Percentiles rank a stretch among this genome's conserved stretches.
phyloP scores from a whole-genome alignment of 1,284 basidiomycete species.

The Nidula niveotomentosa region DNA sequence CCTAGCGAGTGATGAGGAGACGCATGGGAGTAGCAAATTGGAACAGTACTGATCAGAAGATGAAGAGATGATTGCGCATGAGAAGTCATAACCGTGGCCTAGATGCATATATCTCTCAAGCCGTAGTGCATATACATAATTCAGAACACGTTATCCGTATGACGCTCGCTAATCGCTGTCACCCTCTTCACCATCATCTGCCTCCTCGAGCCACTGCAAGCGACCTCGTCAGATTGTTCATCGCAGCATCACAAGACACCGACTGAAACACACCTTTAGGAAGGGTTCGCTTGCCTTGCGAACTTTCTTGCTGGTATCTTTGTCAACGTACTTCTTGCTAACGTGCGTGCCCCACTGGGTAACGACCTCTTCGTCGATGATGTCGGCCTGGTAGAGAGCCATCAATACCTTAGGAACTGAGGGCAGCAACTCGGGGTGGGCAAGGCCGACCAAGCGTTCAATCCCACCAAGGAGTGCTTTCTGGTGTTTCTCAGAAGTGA shows the following conservation, averaged over 20 bases:
- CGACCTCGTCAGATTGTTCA: constrained; percentile 9
- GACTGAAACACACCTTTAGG: constrained; percentile 57
- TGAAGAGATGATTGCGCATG: too few species aligned
- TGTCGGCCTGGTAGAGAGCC: constrained; percentile 91
- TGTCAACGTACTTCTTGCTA: constrained; percentile 97
- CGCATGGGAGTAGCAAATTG: background rate
- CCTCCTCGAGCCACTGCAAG: constrained; percentile 56
- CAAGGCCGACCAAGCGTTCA: constrained; percentile 79
- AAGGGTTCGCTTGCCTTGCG: constrained; percentile 95
- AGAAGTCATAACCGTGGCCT: too few species aligned
- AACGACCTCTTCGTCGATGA: constrained; percentile 91
- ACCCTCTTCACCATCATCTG: constrained; percentile 55
- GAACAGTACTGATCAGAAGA: background rate
- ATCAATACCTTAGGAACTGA: constrained; percentile 91
- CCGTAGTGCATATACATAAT: background rate
- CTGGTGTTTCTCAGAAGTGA: constrained; percentile 91
- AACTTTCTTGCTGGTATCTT: constrained; percentile 94
- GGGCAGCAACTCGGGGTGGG: constrained; percentile 65
- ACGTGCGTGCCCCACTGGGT: constrained; percentile 97
- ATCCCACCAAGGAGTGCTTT: constrained; percentile 92
- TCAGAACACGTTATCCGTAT: background rate
- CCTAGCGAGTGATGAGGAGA: too few species aligned
- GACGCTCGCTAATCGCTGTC: constrained; percentile 20
- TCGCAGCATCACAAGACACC: background rate
- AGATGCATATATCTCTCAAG: too few species aligned